Evolutionary conservation across 2,329 filamentous ascomycete species (phyloP).

Genomic region (Neonectria ditissima): DNA sequence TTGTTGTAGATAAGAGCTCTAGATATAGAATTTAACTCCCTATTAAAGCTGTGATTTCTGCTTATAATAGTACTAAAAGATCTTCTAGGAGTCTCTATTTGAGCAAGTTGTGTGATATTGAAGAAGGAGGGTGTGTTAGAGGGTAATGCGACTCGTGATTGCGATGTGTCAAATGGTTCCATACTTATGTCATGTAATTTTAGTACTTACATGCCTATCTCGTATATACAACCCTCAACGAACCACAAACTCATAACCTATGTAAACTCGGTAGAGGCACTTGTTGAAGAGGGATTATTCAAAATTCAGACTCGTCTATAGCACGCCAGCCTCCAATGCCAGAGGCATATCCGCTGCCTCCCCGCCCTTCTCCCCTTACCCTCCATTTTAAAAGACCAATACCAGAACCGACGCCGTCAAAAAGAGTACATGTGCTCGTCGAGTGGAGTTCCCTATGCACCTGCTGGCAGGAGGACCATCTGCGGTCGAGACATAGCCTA

Average conservation of each 20-base stretch:
- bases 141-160: too few relatives aligned
- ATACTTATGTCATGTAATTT: too few relatives aligned
- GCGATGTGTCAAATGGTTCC: too few relatives aligned
- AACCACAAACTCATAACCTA: not conserved
- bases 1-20: too few relatives aligned
- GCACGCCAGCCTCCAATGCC: conserved; percentile 17
- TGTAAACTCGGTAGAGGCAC: not conserved
- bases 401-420: conserved; percentile 40
- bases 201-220: not conserved
- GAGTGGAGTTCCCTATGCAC: conserved; percentile 44
- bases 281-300: conserved; percentile 15
- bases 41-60: too few relatives aligned
- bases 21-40: too few relatives aligned
- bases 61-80: too few relatives aligned
- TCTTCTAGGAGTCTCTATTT: too few relatives aligned
- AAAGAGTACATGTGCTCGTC: conserved; percentile 34
- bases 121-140: too few relatives aligned
- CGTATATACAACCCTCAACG: not conserved
- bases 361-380: not conserved
- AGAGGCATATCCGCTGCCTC: conserved; percentile 2
- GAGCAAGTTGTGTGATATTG: too few relatives aligned
- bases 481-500: conserved; percentile 41
- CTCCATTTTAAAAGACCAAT: conserved; percentile 21
- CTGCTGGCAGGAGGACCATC: conserved; percentile 30
- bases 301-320: conserved; percentile 19